These are phyloP conservation scores for Colletotrichum eremochloae DNA, from an alignment of 2,329 filamentous ascomycete genomes.

Conservation along the genomic window DNA sequence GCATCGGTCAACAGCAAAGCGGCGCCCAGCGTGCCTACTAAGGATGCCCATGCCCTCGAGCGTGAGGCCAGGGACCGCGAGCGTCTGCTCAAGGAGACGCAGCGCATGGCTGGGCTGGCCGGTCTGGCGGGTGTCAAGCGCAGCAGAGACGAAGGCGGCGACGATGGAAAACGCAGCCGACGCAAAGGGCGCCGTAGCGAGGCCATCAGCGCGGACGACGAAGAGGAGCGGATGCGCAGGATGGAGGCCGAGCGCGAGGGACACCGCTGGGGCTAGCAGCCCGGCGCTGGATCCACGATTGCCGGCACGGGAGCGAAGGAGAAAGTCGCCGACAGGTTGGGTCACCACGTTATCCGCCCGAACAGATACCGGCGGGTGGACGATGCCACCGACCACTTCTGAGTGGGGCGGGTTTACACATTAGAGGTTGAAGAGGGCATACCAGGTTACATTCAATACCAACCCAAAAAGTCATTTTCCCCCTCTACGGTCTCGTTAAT, in stretches of 20 bases:
- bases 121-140: conserved; percentile 64
- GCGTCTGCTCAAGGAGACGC: conserved; percentile 76
- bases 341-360: conserved; percentile 14
- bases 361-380: not conserved
- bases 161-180: conserved; percentile 53
- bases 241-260: conserved; percentile 72
- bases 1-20: conserved; percentile 48
- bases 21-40: conserved; percentile 45
- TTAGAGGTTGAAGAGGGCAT: not conserved
- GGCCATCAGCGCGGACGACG: conserved; percentile 60
- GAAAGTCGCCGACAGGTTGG: conserved; percentile 3
- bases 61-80: conserved; percentile 76
- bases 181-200: conserved; percentile 65
- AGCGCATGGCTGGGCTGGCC: conserved; percentile 70
- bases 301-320: not conserved
- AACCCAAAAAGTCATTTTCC: not conserved
- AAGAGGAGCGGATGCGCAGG: conserved; percentile 67
- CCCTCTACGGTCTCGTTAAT: not conserved
- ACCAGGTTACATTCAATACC: conserved; percentile 2
- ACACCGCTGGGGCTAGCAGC: conserved; percentile 60
- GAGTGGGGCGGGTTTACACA: not conserved
- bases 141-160: conserved; percentile 58
- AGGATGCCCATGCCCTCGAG: conserved; percentile 77
- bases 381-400: conserved; percentile 23
- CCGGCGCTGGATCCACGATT: not conserved